Conservation (phyloP, 305 asterid species). For the Fraxinus paxiana region DNA sequence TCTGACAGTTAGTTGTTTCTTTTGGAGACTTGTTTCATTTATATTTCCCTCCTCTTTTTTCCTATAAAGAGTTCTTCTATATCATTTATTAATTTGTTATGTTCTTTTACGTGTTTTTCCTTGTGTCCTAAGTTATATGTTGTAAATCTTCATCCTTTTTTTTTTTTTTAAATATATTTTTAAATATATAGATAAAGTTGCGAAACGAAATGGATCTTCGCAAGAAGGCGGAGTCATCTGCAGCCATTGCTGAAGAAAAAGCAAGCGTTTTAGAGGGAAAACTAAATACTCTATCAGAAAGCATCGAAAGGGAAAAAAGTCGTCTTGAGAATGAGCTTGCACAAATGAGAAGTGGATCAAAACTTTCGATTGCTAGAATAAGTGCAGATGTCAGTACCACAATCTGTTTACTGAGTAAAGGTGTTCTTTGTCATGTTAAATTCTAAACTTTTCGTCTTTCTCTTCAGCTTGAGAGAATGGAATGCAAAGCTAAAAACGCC, state of each 20-base stretch:
- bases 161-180: conserved; percentile 11
- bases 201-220: conserved; percentile 71
- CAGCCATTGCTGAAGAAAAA: conserved; percentile 73
- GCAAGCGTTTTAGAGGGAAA: conserved; percentile 63
- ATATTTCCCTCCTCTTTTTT: conserved; percentile 9
- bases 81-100: background rate
- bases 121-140: background rate
- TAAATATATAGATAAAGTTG: conserved; percentile 52
- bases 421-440: conserved; percentile 22
- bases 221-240: conserved; percentile 66
- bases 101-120: conserved; percentile 12
- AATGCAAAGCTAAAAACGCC: conserved; percentile 75
- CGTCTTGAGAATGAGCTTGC: conserved; percentile 73
- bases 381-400: conserved; percentile 63
- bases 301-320: conserved; percentile 60
- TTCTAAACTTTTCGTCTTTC: conserved; percentile 24
- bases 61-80: background rate
- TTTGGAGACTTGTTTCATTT: background rate
- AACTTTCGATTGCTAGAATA: conserved; percentile 65
- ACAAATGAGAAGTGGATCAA: conserved; percentile 76
- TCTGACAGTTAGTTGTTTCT: conserved; percentile 2
- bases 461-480: conserved; percentile 80
- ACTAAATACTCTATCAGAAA: conserved; percentile 54
- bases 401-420: conserved; percentile 16
- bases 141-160: conserved; percentile 16